phyloP scores from a whole-genome alignment of 257 asterid genomes.

The Primulina huaijiensis region DNA sequence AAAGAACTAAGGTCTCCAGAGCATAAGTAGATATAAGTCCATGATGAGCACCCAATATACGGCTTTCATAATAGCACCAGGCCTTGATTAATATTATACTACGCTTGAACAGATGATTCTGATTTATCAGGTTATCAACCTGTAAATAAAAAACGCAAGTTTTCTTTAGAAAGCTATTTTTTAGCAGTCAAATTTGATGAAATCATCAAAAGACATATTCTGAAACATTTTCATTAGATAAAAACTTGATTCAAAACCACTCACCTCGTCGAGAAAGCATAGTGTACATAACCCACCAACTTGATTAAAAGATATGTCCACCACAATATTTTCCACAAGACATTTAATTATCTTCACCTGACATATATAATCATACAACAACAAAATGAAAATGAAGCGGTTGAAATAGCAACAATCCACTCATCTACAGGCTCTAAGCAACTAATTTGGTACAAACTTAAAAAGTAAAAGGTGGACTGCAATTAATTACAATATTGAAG shows the following conservation, averaged over 20 bases:
- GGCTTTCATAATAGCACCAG: slow-evolving; percentile 99
- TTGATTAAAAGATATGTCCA: slow-evolving; percentile 91
- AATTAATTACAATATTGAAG: too few species aligned
- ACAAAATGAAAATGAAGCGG: slow-evolving; percentile 10
- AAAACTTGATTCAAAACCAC: slow-evolving; percentile 21
- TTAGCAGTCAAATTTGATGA: slow-evolving; percentile 12
- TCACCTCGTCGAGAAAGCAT: slow-evolving; percentile 90
- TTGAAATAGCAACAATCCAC: slow-evolving; percentile 3
- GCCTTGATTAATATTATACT: slow-evolving; percentile 92
- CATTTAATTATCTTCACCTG: slow-evolving; percentile 89
- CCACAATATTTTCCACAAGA: slow-evolving; percentile 91
- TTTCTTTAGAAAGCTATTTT: slow-evolving; percentile 22
- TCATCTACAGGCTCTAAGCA: slow-evolving; percentile 6
- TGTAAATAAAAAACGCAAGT: slow-evolving; percentile 30
- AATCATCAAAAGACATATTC: slow-evolving; percentile 9
- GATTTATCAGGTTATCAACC: slow-evolving; percentile 77
- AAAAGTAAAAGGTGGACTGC: background rate
- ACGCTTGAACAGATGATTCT: slow-evolving; percentile 87
- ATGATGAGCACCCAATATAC: slow-evolving; percentile 91
- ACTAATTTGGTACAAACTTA: background rate
- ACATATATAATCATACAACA: slow-evolving; percentile 24
- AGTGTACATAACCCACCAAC: slow-evolving; percentile 92
- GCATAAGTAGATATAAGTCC: slow-evolving; percentile 97
- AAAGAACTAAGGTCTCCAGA: slow-evolving; percentile 87
- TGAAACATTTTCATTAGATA: slow-evolving; percentile 7